phyloP scores from a whole-genome alignment of 202 grass and related monocot genomes.

The Carex sylvatica region DNA sequence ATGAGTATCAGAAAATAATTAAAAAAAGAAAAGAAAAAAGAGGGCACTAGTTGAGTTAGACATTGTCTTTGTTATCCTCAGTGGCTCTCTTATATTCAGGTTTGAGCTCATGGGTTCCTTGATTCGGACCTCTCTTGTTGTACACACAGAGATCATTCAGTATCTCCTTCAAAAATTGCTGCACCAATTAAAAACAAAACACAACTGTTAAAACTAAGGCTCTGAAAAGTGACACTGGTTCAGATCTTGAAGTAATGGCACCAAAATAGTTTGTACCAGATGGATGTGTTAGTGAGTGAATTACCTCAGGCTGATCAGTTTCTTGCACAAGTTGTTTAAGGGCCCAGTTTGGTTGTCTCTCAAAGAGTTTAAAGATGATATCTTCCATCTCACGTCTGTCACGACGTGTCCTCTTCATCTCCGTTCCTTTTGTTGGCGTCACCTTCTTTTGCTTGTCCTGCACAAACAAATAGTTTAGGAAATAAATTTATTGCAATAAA shows the following conservation, averaged over 20 bases:
- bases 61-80: slow-evolving; percentile 34
- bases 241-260: neutral
- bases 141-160: slow-evolving; percentile 75
- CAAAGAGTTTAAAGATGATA: slow-evolving; percentile 95
- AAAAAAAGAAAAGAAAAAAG: neutral
- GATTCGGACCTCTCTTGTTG: slow-evolving; percentile 91
- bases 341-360: slow-evolving; percentile 89
- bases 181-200: slow-evolving; percentile 20
- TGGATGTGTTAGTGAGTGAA: neutral
- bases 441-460: slow-evolving; percentile 82
- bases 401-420: slow-evolving; percentile 82
- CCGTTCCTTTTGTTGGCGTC: slow-evolving; percentile 65
- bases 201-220: neutral
- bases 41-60: neutral
- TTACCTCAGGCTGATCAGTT: slow-evolving; percentile 95
- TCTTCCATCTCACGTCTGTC: slow-evolving; percentile 82
- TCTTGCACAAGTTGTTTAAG: slow-evolving; percentile 82
- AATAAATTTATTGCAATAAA: slow-evolving; percentile 18
- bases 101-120: slow-evolving; percentile 90
- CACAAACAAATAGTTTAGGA: neutral
- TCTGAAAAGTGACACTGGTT: neutral
- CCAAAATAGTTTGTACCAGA: neutral
- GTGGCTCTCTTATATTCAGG: slow-evolving; percentile 84
- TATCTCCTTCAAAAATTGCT: slow-evolving; percentile 99
- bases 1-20: slow-evolving; percentile 1